These are phyloP conservation scores for Leccinum huronense DNA, from an alignment of 1,284 basidiomycete genomes.

Conservation along the genomic window DNA sequence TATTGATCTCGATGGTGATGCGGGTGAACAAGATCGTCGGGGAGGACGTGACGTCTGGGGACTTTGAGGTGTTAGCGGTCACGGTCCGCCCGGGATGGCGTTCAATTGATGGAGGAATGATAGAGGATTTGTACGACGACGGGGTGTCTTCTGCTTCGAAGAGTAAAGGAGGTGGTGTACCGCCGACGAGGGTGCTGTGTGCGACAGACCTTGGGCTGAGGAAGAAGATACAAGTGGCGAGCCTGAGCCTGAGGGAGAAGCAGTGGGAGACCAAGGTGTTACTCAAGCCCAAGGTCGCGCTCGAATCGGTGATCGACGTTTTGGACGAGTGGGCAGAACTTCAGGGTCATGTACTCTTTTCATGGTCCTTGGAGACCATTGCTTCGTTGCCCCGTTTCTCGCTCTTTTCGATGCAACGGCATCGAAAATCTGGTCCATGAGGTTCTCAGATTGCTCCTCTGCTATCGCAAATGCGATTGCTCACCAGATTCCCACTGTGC, in stretches of 20 bases:
- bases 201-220: slow-evolving; percentile 36
- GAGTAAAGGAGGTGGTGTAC: neutral
- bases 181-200: slow-evolving; percentile 28
- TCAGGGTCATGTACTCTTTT: too few species aligned
- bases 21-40: slow-evolving; percentile 35
- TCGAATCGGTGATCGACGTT: too few species aligned
- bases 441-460: too few species aligned
- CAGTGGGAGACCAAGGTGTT: slow-evolving; percentile 34
- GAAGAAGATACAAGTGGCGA: slow-evolving; percentile 30
- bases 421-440: too few species aligned
- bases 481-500: too few species aligned
- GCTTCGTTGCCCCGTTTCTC: too few species aligned
- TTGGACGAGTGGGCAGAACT: too few species aligned
- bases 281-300: slow-evolving; percentile 7
- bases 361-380: too few species aligned
- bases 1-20: slow-evolving; percentile 28
- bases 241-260: slow-evolving; percentile 25
- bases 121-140: slow-evolving; percentile 38
- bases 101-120: slow-evolving; percentile 26
- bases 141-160: slow-evolving; percentile 13
- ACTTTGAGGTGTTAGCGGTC: slow-evolving; percentile 34
- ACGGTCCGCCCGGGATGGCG: slow-evolving; percentile 16
- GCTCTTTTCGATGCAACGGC: too few species aligned
- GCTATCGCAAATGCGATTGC: too few species aligned
- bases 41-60: slow-evolving; percentile 35